Conservation (phyloP, 2,329 filamentous ascomycete species). For the Penicillium sp. region DNA sequence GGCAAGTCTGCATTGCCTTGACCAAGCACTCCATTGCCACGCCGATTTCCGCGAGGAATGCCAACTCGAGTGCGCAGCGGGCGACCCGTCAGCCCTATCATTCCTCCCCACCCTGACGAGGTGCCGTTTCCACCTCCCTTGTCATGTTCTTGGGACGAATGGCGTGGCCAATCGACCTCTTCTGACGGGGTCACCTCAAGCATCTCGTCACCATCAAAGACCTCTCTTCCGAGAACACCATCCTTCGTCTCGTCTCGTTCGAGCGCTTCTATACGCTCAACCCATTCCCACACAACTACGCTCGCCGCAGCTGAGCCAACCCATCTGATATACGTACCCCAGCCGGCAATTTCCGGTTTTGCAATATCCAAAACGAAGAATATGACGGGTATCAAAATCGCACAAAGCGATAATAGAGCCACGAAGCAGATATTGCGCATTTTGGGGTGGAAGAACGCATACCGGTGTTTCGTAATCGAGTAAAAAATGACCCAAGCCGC, state of each 20-base stretch:
- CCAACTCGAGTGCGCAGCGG: constrained; percentile 40
- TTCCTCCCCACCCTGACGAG: constrained; percentile 43
- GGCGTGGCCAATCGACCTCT: constrained; percentile 53
- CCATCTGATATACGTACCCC: constrained; percentile 95
- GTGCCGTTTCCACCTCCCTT: constrained; percentile 39
- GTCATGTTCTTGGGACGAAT: constrained; percentile 40
- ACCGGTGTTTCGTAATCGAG: constrained; percentile 84
- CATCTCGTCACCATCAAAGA: constrained; percentile 95
- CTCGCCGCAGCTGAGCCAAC: constrained; percentile 92
- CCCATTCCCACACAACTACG: constrained; percentile 98
- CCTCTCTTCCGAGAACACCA: constrained; percentile 83
- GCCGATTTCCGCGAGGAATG: constrained; percentile 28
- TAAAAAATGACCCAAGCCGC: constrained; percentile 95
- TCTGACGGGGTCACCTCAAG: constrained; percentile 67
- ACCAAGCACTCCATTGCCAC: constrained; percentile 6
- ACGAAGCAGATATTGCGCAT: constrained; percentile 89
- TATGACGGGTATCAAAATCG: constrained; percentile 85
- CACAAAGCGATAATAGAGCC: constrained; percentile 73
- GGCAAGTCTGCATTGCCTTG: constrained; percentile 16
- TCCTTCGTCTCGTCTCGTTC: constrained; percentile 94
- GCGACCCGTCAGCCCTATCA: constrained; percentile 40
- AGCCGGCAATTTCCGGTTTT: constrained; percentile 80
- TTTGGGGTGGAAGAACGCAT: constrained; percentile 84
- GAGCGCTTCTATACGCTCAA: constrained; percentile 87
- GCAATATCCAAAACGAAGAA: constrained; percentile 93